Base-by-base conservation (phyloP, 1,284 basidiomycete genomes). In the Boletus chippewaensis region DNA sequence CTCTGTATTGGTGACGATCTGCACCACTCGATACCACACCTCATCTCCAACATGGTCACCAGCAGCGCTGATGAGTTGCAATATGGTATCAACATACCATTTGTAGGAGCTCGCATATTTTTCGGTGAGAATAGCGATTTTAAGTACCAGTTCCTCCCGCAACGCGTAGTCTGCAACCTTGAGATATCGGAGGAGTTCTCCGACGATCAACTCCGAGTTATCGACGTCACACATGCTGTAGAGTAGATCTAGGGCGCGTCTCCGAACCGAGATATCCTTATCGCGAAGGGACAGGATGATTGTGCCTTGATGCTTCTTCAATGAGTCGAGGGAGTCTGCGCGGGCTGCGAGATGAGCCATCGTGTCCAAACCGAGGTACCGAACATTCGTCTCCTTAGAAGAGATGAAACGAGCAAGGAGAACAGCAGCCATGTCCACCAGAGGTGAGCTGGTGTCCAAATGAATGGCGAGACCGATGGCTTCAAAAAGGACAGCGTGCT, bases 151-250 rank as follows among this genome's bases (percentile, higher is more conserved):
- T 70, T 99, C 94, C 70, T 98, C 95, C 40, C 96, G 80, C 40
- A 99, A 74, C 24, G 87, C 93, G 63, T 97, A 98, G 70, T 99
- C 96, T 4, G 96, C 95, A 12, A 96, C 83, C 63, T 85, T 85
- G 53, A 99, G 78, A 69, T 97, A 99, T 54, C 90, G 82, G 51
- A 99, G 74, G 26, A 99, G 78, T 70, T 99, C 95, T 48, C 88
- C 92, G 26, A 99, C 96, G 59, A 99, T 94, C 51, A 89, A 74
- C 65, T 95, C 94, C 13, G 95, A 91, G 71, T 98, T 99, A 61
- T 91, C 87, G 15, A 87, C 79, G 67, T 99, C 96, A 71, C 96
- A 99, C 95, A 99, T 98, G 70, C 93, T 96, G 72, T 98, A 99
- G 12, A 99, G 77, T 45, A 99, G 76, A 71, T 99, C 96, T 45